Evolutionary conservation across 2,329 filamentous ascomycete species (phyloP), one percentile per base, ranked within the genome.

Genomic region (Metarhizium brunneum): DNA sequence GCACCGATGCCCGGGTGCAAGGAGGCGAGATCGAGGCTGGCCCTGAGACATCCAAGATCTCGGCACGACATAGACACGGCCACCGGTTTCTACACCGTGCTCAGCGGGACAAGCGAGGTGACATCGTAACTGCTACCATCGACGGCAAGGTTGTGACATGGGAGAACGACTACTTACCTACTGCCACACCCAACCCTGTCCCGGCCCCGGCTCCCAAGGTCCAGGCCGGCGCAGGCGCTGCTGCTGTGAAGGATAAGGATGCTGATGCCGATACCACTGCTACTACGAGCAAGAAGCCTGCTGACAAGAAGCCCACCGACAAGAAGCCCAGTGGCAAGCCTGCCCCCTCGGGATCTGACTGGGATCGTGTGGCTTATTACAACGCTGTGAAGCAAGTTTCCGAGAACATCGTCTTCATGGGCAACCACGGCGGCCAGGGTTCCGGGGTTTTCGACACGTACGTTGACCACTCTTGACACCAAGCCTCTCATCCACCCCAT

Each of bases 91-190:
- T 79, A 40, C 79, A 84, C 67, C 71, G 48, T 16, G 20, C 56
- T 47, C 51, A 45, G 6, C 50, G 36, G 40, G 32, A 77, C 60
- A 79, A 81, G 70, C 77, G 78, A 32, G 74, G 67, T 5, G 78
- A 79, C 54, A 68, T 68, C 62, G 77, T 87, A 11, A 76, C 72
- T 4, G 83, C 81, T 11, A 80, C 76, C 30, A 85, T 86, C 55
- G 64, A 86, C 58, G 83, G 83, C 56, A 56, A 80, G 50, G 71
- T 77, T 4, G 76, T 79, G 30, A 78, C 79, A 8, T 87, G 83
- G 83, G 66, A 70, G 54, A 86, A 86, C 69, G 70, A 76, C 59
- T 85, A 74, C 54, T 71, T 69, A 47, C 49, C 6, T 20, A 20
- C 55, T 20, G 67, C 69, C n/a, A 56, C 60, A 10, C 57, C 63